Evolutionary conservation across 1,284 basidiomycete species (phyloP), one percentile per base, ranked within the genome.

Genomic region (Sanghuangporus baumii): DNA sequence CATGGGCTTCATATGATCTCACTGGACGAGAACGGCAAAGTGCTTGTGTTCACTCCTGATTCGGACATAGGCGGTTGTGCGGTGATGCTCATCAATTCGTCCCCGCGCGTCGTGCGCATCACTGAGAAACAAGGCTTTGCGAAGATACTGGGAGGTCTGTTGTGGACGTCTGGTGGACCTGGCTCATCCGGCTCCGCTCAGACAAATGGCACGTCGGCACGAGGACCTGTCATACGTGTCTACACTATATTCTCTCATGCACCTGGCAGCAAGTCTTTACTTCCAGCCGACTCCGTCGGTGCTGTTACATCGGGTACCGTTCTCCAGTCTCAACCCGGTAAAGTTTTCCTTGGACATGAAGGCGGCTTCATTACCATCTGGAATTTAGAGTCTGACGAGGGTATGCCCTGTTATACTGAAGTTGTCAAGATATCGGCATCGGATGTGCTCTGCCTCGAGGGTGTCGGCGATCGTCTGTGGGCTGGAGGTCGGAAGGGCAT

Each of bases 261-360:
- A 1, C 79, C 75, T 47, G 71, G 78, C 2, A 80, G 78, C 2
- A 77, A 79, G 51, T 76, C 81, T 2, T 70, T 89, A 23, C 72
- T 82, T 58, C 85, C 82, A 2, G 78, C 73, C 23, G 86, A 91
- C 67, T 78, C 84, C 65, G 77, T 90, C 55, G 96, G 96, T 0
- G 80, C 89, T 0, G 91, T 97, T 12, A 93, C 91, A 0, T 85
- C 87, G 34, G 94, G 89, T 0, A 85, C 94, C 0, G 76, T 93
- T 26, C 75, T 98, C 5, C 89, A 92, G 0, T 81, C 87, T 0
- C 76, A 83, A 9, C 86, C 88, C 0, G 79, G 82, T 1, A 74
- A 78, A 18, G 88, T 93, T 36, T 98, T 88, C 69, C 78, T 99
- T n/a, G 94, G 92, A 0, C 96, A 99, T 70, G 96, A 98, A 73